Conservation (phyloP, 768 basidiomycete genomes). For the Amanita phalloides region DNA sequence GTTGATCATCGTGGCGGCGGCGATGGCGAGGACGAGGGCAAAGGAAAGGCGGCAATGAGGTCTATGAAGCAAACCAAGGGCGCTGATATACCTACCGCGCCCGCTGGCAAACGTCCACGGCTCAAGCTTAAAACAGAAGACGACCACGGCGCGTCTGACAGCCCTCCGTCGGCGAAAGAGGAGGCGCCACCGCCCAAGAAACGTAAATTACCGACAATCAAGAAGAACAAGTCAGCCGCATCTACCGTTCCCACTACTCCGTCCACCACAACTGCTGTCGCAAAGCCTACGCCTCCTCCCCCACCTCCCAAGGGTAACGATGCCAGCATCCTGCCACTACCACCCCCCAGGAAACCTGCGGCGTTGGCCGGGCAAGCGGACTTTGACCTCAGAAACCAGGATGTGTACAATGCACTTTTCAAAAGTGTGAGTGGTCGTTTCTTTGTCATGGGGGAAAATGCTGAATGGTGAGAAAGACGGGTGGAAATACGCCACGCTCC, state of each 20-base stretch:
- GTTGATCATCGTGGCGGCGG: constrained; percentile 1
- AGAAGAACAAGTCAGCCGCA: constrained; percentile 42
- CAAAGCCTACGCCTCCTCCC: constrained; percentile 16
- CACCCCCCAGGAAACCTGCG: constrained; percentile 25
- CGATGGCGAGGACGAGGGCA: constrained; percentile 17
- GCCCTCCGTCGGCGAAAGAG: constrained; percentile 19
- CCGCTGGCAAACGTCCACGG: constrained; percentile 6
- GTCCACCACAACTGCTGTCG: constrained; percentile 14
- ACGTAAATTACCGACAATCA: constrained; percentile 58
- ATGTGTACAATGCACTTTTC: constrained; percentile 57
- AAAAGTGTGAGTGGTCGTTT: constrained; percentile 28
- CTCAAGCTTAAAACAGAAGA: constrained; percentile 16
- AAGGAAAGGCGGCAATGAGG: constrained; percentile 12
- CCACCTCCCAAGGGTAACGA: constrained; percentile 13
- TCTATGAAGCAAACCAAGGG: constrained; percentile 7
- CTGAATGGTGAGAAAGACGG: constrained; percentile 20
- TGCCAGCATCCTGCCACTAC: constrained; percentile 5
- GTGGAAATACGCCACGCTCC: constrained; percentile 31
- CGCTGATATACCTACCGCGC: background rate
- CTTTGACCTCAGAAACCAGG: constrained; percentile 50
- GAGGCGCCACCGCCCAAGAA: constrained; percentile 38
- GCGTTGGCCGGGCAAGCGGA: constrained; percentile 39
- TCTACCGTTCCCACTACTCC: constrained; percentile 15
- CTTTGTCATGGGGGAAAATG: background rate
- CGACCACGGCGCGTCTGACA: constrained; percentile 5